Evolutionary conservation across 2,329 filamentous ascomycete species (phyloP).

Genomic region (Cryphonectria parasitica): DNA sequence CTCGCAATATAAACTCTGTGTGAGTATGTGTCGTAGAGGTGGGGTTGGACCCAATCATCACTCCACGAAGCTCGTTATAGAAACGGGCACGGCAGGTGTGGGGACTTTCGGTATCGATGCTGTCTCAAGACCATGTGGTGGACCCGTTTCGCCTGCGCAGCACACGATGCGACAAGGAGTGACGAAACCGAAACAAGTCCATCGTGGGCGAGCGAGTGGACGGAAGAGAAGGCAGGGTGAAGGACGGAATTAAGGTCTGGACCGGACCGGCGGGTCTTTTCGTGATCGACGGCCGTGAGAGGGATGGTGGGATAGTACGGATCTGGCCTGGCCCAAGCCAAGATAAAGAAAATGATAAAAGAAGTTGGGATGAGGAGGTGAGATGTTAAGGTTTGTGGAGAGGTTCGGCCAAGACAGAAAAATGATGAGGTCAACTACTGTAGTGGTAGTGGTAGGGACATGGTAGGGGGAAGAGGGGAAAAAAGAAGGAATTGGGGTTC

Average conservation of each 20-base stretch:
- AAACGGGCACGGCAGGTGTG: constrained; percentile 1
- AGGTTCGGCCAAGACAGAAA: not conserved
- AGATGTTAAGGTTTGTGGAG: not conserved
- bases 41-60: not conserved
- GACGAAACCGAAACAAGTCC: not conserved
- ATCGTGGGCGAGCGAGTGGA: not conserved
- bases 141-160: constrained; percentile 17
- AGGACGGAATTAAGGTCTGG: not conserved
- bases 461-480: too few relatives aligned
- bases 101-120: not conserved
- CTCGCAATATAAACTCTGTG: not conserved
- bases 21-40: not conserved
- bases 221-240: not conserved
- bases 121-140: constrained; percentile 24
- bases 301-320: not conserved
- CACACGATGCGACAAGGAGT: not conserved
- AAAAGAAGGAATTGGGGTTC: not conserved
- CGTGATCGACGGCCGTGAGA: not conserved
- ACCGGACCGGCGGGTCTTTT: not conserved
- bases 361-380: not conserved
- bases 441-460: not conserved
- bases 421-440: not conserved
- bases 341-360: not conserved
- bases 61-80: not conserved
- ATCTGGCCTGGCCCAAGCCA: not conserved